These are phyloP conservation scores for Olyra latifolia DNA, from an alignment of 176 grass and related monocot species.

Conservation along the genomic window DNA sequence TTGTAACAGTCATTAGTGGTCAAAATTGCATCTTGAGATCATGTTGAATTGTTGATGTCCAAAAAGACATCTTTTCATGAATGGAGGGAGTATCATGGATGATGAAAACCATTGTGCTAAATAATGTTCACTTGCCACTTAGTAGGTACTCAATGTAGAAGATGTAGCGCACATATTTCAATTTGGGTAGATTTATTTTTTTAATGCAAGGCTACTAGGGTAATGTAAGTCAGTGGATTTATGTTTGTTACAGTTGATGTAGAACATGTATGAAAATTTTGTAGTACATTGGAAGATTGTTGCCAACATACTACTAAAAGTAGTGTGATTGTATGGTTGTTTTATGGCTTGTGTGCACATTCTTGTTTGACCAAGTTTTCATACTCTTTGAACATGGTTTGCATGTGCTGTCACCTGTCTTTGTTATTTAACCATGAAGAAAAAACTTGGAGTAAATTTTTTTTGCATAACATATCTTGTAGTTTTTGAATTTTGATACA, in stretches of 20 bases:
- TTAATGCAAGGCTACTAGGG: too few species aligned
- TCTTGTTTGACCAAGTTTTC: slow-evolving; percentile 4
- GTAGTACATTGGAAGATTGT: background rate
- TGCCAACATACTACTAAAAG: background rate
- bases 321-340: background rate
- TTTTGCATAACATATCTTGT: background rate
- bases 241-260: background rate
- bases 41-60: too few species aligned
- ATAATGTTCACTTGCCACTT: background rate
- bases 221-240: background rate
- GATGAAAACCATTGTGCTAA: too few species aligned
- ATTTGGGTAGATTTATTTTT: background rate
- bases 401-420: background rate
- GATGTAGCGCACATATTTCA: background rate
- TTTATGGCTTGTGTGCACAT: background rate
- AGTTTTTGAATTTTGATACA: background rate
- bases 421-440: background rate
- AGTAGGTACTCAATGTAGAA: background rate
- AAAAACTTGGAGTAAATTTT: slow-evolving; percentile 5
- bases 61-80: too few species aligned
- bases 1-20: too few species aligned
- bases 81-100: too few species aligned
- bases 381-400: slow-evolving; percentile 5
- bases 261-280: background rate
- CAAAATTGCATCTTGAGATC: too few species aligned